These are phyloP conservation scores for Plenodomus lindquistii DNA, from an alignment of 2,329 filamentous ascomycete species.

Conservation along the genomic window DNA sequence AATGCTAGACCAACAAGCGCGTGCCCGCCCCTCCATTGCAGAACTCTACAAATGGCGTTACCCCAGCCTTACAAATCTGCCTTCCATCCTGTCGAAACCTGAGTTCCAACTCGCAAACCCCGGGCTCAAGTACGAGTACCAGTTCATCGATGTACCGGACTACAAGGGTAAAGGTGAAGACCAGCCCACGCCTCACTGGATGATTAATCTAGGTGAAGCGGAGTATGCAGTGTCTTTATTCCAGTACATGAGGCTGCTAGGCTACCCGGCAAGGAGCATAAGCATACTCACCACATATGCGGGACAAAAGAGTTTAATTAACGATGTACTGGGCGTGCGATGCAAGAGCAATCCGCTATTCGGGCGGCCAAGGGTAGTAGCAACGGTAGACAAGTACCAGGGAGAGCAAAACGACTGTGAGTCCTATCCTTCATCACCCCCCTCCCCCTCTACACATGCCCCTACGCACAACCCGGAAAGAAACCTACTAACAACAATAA, in stretches of 20 bases:
- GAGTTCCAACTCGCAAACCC: conserved; percentile 86
- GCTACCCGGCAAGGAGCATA: conserved; percentile 83
- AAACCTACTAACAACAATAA: not conserved
- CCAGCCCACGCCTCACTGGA: conserved; percentile 90
- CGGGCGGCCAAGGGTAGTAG: conserved; percentile 84
- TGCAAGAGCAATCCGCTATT: conserved; percentile 85
- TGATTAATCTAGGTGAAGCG: conserved; percentile 94
- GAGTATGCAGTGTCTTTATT: conserved; percentile 95
- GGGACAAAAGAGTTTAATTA: conserved; percentile 84
- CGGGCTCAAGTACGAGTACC: conserved; percentile 90
- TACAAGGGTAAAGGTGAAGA: conserved; percentile 89
- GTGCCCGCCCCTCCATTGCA: conserved; percentile 84
- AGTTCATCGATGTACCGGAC: conserved; percentile 93
- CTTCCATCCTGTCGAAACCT: conserved; percentile 67
- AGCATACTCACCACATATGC: conserved; percentile 92
- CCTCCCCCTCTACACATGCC: conserved; percentile 1
- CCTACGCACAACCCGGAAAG: conserved; percentile 1
- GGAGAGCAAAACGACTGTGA: conserved; percentile 98
- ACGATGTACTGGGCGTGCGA: conserved; percentile 80
- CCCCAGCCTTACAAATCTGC: conserved; percentile 74
- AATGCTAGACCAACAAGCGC: conserved; percentile 89
- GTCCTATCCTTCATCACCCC: no score
- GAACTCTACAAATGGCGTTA: conserved; percentile 95
- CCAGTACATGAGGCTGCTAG: conserved; percentile 95
- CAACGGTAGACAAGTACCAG: conserved; percentile 98